Percentiles rank a stretch among this genome's conserved stretches.
Evolutionary conservation across 2,329 filamentous ascomycete genomes (phyloP).

Genomic region (Fusarium compactum): DNA sequence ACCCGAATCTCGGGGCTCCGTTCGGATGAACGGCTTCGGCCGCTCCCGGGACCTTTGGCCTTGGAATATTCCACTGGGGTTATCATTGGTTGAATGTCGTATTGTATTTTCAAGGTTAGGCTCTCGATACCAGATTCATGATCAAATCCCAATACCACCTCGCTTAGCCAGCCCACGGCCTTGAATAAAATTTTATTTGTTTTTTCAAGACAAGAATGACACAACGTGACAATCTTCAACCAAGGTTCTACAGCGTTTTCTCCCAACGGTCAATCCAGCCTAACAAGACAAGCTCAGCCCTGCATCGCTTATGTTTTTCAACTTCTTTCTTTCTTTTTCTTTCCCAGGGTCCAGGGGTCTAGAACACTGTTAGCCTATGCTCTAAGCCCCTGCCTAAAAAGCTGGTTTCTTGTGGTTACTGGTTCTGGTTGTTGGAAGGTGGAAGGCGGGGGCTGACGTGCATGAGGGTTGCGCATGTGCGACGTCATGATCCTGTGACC

Average conservation of each 20-base stretch:
- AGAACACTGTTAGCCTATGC: slow-evolving; percentile 23
- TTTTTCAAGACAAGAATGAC: background rate
- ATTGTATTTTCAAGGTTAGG: slow-evolving; percentile 2
- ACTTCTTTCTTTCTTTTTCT: background rate
- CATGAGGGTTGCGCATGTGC: slow-evolving; percentile 39
- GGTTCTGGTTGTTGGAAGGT: background rate
- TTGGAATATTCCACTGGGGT: background rate
- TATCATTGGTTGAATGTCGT: background rate
- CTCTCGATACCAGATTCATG: background rate
- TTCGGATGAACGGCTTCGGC: background rate
- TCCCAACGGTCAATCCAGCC: slow-evolving; percentile 6
- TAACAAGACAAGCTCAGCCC: slow-evolving; percentile 39
- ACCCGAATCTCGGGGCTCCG: slow-evolving; percentile 4
- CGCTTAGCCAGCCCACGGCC: background rate
- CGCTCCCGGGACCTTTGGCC: background rate
- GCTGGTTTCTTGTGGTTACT: slow-evolving; percentile 42
- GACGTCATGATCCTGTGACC: slow-evolving; percentile 44
- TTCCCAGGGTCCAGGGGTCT: slow-evolving; percentile 42
- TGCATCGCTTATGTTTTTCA: slow-evolving; percentile 20
- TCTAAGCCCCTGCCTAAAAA: slow-evolving; percentile 36
- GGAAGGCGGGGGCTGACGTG: slow-evolving; percentile 42
- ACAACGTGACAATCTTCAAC: slow-evolving; percentile 6
- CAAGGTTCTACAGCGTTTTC: slow-evolving; percentile 22
- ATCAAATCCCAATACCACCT: background rate
- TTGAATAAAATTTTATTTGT: slow-evolving; percentile 4